These are phyloP conservation scores for Cladorrhinum sp. DNA, from an alignment of 2,329 filamentous ascomycete species.

Conservation along the genomic window DNA sequence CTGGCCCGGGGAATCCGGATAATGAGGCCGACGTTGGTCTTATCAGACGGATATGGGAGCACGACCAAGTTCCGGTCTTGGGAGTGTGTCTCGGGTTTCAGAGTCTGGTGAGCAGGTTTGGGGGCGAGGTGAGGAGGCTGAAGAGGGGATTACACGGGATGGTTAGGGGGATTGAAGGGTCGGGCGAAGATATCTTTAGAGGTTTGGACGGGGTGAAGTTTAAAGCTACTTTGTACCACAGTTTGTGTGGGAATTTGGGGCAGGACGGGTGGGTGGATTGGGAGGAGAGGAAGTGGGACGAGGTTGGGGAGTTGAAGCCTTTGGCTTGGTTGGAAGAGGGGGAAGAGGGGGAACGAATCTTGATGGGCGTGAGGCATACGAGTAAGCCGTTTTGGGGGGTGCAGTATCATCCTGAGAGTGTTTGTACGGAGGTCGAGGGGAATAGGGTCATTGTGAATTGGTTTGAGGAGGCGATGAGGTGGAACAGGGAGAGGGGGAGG, in stretches of 20 bases:
- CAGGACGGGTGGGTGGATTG: constrained; percentile 42
- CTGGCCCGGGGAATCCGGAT: constrained; percentile 80
- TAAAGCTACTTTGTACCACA: constrained; percentile 75
- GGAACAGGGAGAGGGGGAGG: constrained; percentile 46
- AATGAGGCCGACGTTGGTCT: constrained; percentile 75
- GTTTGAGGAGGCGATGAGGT: constrained; percentile 63
- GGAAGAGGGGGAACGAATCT: constrained; percentile 49
- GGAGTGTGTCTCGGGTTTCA: constrained; percentile 91
- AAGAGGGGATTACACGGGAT: constrained; percentile 78
- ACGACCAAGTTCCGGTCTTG: constrained; percentile 70
- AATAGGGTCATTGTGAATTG: constrained; percentile 67
- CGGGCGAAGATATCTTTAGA: constrained; percentile 60
- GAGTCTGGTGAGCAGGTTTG: constrained; percentile 68
- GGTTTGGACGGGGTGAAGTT: constrained; percentile 50
- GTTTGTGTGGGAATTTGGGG: constrained; percentile 54
- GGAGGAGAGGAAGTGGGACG: constrained; percentile 40
- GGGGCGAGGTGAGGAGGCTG: constrained; percentile 63
- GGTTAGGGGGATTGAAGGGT: constrained; percentile 56
- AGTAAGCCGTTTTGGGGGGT: constrained; percentile 77
- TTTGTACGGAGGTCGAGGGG: constrained; percentile 71
- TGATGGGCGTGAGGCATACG: constrained; percentile 75
- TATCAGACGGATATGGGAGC: constrained; percentile 71
- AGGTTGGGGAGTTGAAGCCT: constrained; percentile 44
- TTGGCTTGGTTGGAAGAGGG: constrained; percentile 61
- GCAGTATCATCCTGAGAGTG: constrained; percentile 88